Evolutionary conservation across 1,284 basidiomycete genomes (phyloP).

Genomic region (Naganishia cerealis): DNA sequence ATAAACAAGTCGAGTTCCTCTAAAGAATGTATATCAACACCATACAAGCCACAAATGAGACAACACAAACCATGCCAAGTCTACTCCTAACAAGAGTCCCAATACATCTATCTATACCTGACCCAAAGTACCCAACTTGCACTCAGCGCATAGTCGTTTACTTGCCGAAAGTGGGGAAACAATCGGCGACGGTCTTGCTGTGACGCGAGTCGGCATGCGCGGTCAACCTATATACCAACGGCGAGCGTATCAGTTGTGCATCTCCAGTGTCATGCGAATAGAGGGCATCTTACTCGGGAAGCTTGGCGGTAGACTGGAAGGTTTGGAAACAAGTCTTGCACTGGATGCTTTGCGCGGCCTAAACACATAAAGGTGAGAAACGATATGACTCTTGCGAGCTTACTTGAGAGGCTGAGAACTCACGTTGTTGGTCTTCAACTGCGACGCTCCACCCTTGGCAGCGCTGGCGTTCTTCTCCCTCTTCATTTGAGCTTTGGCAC

Average conservation of each 20-base stretch:
- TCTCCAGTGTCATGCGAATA: not conserved
- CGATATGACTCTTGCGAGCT: not conserved
- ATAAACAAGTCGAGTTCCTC: not conserved
- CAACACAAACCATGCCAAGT: slow-evolving; percentile 3
- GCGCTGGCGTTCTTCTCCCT: slow-evolving; percentile 45
- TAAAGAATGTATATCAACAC: slow-evolving; percentile 16
- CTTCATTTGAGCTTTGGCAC: slow-evolving; percentile 50
- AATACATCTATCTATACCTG: not conserved
- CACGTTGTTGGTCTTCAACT: slow-evolving; percentile 51
- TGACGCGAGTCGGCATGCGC: slow-evolving; percentile 7
- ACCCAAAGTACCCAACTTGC: not conserved
- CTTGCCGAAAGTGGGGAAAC: slow-evolving; percentile 1
- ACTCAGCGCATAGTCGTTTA: not conserved
- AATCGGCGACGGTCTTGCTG: slow-evolving; percentile 17
- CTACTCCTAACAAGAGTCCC: not conserved
- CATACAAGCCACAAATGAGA: slow-evolving; percentile 7
- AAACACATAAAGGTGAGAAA: not conserved
- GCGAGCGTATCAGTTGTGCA: not conserved
- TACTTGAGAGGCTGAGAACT: slow-evolving; percentile 33
- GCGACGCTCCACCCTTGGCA: slow-evolving; percentile 44
- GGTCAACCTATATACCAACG: not conserved
- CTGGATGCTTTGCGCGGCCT: slow-evolving; percentile 56
- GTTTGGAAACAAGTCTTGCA: slow-evolving; percentile 56
- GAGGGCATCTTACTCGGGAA: slow-evolving; percentile 47
- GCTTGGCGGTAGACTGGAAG: slow-evolving; percentile 57